Percentiles rank a stretch among this genome's conserved stretches.
phyloP scores from a whole-genome alignment of 208 protist genomes.

The Trichomonas vaginalis region DNA sequence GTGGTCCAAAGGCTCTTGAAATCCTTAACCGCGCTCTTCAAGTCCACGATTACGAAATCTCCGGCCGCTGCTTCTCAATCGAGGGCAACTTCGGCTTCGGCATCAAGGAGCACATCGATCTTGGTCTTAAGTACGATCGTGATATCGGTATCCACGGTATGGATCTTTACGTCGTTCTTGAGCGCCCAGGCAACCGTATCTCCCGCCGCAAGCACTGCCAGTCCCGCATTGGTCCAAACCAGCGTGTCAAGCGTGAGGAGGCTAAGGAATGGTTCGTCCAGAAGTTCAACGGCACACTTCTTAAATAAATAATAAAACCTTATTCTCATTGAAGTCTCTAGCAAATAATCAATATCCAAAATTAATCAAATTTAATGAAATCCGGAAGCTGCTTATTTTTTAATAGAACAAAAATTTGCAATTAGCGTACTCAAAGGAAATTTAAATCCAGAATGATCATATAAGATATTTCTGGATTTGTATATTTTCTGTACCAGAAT shows the following conservation, averaged over 20 bases:
- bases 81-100: conserved; percentile 97
- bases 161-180: conserved; percentile 92
- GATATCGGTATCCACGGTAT: conserved; percentile 88
- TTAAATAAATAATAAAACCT: conserved; percentile 26
- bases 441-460: no score
- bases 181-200: conserved; percentile 82
- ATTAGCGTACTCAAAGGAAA: no score
- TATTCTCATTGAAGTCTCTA: no score
- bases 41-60: conserved; percentile 97
- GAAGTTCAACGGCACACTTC: conserved; percentile 71
- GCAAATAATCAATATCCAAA: no score
- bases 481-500: no score
- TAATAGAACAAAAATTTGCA: no score
- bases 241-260: conserved; percentile 83
- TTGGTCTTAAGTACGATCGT: conserved; percentile 99
- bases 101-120: conserved; percentile 99
- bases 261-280: conserved; percentile 96
- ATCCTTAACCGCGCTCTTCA: conserved; percentile 91
- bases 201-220: conserved; percentile 58
- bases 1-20: conserved; percentile 94
- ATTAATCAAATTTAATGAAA: no score
- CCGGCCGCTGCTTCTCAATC: conserved; percentile 75
- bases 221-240: conserved; percentile 63
- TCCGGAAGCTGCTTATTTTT: no score
- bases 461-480: no score